phyloP scores from a whole-genome alignment of 2,329 filamentous ascomycete genomes.

The Cytospora piceae region DNA sequence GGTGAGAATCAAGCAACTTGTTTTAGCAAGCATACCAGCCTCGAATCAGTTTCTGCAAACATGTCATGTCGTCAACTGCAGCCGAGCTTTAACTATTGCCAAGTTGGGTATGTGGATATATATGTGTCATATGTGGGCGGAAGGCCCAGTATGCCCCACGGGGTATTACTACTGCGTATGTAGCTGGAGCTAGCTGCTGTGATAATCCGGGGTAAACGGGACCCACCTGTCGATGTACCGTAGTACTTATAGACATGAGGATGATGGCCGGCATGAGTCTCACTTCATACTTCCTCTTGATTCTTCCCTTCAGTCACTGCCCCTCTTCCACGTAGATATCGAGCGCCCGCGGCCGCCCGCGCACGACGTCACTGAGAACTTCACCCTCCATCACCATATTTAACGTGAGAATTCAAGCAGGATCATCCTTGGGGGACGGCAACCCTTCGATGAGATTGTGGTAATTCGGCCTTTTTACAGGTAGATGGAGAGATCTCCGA shows the following conservation, averaged over 20 bases:
- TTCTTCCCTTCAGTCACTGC: too few species aligned
- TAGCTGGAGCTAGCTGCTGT: background rate
- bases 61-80: background rate
- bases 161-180: background rate
- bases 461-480: too few species aligned
- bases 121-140: background rate
- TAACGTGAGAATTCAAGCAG: background rate
- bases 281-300: too few species aligned
- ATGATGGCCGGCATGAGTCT: too few species aligned
- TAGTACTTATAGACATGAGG: too few species aligned
- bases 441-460: too few species aligned
- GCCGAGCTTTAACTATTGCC: background rate
- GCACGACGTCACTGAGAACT: background rate
- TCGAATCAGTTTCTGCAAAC: background rate
- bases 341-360: too few species aligned
- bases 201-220: background rate
- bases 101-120: background rate
- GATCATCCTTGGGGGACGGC: too few species aligned
- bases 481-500: too few species aligned
- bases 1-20: too few species aligned
- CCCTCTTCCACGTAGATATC: too few species aligned
- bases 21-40: too few species aligned
- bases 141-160: background rate
- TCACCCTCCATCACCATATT: background rate
- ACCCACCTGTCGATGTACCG: background rate